phyloP scores from a whole-genome alignment of 2,329 filamentous ascomycete species.

The Talaromyces sp. region DNA sequence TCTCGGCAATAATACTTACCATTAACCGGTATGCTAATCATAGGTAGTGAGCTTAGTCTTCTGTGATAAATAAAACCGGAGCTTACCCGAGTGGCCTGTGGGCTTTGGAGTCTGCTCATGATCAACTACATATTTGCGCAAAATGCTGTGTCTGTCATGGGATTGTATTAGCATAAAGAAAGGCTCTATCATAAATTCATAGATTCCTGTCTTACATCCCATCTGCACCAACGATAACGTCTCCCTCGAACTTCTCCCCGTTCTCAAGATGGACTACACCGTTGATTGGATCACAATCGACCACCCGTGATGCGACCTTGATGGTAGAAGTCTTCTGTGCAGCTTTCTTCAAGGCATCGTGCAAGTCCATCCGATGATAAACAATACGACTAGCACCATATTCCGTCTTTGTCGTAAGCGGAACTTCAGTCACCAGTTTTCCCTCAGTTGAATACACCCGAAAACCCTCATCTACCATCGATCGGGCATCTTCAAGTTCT shows the following conservation, averaged over 20 bases:
- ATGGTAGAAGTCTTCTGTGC: not conserved
- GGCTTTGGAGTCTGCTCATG: not conserved
- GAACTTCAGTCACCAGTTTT: not conserved
- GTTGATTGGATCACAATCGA: not conserved
- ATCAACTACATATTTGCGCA: not conserved
- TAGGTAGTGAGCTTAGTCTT: not conserved
- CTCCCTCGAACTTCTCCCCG: not conserved
- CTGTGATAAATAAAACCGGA: not conserved
- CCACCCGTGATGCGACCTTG: not conserved
- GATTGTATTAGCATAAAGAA: not conserved
- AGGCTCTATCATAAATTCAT: not conserved
- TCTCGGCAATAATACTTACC: not conserved
- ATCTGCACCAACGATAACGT: not conserved
- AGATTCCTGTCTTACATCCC: not conserved
- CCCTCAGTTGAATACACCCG: not conserved
- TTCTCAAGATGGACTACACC: not conserved
- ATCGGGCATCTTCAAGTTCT: not conserved
- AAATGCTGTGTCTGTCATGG: not conserved
- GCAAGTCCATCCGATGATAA: not conserved
- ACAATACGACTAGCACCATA: not conserved
- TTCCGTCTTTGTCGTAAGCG: not conserved
- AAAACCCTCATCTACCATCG: not conserved
- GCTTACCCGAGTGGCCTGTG: not conserved
- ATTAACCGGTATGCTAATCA: not conserved
- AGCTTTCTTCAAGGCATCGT: not conserved